Evolutionary conservation across 306 rosid species (phyloP).

Genomic region (Fragaria vesca): DNA sequence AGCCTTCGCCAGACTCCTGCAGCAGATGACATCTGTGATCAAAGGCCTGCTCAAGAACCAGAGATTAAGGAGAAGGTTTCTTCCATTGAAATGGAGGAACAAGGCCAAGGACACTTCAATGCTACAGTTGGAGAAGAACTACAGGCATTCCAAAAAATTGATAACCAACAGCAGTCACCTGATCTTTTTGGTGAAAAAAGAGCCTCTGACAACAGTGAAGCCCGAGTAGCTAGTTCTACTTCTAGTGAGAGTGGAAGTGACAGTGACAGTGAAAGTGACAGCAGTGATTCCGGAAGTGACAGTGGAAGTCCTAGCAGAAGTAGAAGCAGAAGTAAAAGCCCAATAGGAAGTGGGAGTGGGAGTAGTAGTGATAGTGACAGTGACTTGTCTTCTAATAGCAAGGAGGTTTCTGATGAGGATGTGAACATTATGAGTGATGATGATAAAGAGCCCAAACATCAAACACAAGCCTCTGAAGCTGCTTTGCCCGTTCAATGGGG

Average conservation of each 20-base stretch:
- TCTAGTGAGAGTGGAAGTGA: constrained; percentile 72
- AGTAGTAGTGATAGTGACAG: constrained; percentile 96
- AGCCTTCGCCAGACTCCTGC: constrained; percentile 49
- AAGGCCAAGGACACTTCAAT: constrained; percentile 31
- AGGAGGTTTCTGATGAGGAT: constrained; percentile 91
- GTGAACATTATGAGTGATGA: constrained; percentile 97
- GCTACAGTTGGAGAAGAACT: constrained; percentile 52
- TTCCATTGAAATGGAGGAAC: constrained; percentile 48
- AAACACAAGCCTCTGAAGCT: constrained; percentile 54
- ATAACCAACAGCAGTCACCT: constrained; percentile 58
- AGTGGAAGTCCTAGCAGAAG: constrained; percentile 87
- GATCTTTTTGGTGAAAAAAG: constrained; percentile 56
- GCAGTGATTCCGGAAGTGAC: constrained; percentile 83
- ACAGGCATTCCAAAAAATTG: constrained; percentile 45
- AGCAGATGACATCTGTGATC: constrained; percentile 55
- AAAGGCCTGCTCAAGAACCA: constrained; percentile 46
- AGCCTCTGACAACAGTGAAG: constrained; percentile 66
- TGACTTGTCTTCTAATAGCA: constrained; percentile 84
- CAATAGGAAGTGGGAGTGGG: constrained; percentile 67
- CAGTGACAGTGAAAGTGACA: constrained; percentile 88
- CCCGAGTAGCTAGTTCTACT: constrained; percentile 64
- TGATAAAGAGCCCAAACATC: constrained; percentile 72
- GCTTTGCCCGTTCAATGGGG: constrained; percentile 41
- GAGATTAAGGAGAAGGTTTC: constrained; percentile 53
- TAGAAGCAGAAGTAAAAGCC: constrained; percentile 79